Conservation (phyloP, 306 rosid species). For the Rosa rugosa region DNA sequence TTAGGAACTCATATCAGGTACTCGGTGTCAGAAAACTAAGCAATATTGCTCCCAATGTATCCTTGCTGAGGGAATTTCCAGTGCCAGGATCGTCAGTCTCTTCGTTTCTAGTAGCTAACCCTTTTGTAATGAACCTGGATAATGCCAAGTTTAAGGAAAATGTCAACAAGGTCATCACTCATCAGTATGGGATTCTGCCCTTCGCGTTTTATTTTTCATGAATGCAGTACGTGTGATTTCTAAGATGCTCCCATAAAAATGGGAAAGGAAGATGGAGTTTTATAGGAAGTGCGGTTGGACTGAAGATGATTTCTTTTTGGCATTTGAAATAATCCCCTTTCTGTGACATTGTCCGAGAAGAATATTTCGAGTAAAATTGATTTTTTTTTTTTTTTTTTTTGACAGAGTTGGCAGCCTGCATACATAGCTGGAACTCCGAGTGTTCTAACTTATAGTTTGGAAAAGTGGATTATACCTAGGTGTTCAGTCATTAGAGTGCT, state of each 20-base stretch:
- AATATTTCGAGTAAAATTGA: constrained; percentile 23
- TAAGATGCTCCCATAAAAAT: not conserved
- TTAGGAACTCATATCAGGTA: no score
- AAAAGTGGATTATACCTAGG: constrained; percentile 45
- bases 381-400: constrained; percentile 7
- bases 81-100: no score
- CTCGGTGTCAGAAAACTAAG: no score
- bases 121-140: no score
- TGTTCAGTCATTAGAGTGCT: constrained; percentile 40
- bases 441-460: constrained; percentile 23
- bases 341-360: constrained; percentile 21
- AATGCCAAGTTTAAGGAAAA: constrained; percentile 7
- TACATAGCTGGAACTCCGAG: constrained; percentile 20
- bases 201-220: constrained; percentile 5
- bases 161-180: constrained; percentile 18
- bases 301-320: constrained; percentile 20
- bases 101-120: no score
- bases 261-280: constrained; percentile 28
- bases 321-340: constrained; percentile 30
- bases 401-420: constrained; percentile 21
- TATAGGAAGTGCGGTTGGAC: constrained; percentile 40
- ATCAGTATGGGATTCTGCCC: constrained; percentile 34
- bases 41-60: no score
- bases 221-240: constrained; percentile 23
- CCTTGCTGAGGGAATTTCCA: no score